These are phyloP conservation scores for Pythium sp. DNA, from an alignment of 352 stramenopile genomes.

Conservation along the genomic window DNA sequence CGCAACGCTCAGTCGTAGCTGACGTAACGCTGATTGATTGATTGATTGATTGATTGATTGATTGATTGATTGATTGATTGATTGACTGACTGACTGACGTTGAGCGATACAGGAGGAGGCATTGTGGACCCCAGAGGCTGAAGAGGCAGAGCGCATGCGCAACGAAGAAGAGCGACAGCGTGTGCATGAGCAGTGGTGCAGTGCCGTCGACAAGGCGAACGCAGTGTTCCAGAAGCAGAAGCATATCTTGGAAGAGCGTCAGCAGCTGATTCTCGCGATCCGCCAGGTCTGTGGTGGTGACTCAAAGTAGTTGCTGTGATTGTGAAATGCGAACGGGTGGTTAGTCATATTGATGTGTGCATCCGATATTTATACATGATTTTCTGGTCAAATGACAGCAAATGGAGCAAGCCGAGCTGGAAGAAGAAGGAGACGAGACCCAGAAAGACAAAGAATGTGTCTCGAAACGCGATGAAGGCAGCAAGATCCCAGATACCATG, in stretches of 20 bases:
- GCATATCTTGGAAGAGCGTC: slow-evolving; percentile 46
- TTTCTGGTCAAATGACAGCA: slow-evolving; percentile 1
- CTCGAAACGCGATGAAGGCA: no score
- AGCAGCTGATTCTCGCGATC: slow-evolving; percentile 47
- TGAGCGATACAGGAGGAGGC: slow-evolving; percentile 27
- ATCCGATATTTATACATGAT: not conserved
- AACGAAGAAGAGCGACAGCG: slow-evolving; percentile 58
- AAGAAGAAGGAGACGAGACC: slow-evolving; percentile 15
- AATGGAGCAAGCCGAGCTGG: slow-evolving; percentile 25
- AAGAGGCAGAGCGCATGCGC: slow-evolving; percentile 49
- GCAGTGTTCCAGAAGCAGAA: slow-evolving; percentile 44
- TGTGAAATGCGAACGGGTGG: not conserved
- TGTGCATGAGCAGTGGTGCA: slow-evolving; percentile 52
- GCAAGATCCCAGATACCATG: not conserved
- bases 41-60: not conserved
- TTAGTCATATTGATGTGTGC: not conserved
- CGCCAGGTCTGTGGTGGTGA: slow-evolving; percentile 46
- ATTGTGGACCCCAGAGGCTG: slow-evolving; percentile 38
- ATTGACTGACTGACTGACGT: not conserved
- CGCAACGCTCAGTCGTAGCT: not conserved
- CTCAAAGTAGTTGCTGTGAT: not conserved
- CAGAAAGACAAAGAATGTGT: not conserved
- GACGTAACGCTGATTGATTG: not conserved
- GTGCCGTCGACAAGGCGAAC: slow-evolving; percentile 33
- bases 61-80: not conserved